A percentile compares a stretch with the other conserved stretches of the same genome.
Evolutionary conservation across 2,329 filamentous ascomycete species (phyloP).

Genomic region (Verticillium klebahnii): DNA sequence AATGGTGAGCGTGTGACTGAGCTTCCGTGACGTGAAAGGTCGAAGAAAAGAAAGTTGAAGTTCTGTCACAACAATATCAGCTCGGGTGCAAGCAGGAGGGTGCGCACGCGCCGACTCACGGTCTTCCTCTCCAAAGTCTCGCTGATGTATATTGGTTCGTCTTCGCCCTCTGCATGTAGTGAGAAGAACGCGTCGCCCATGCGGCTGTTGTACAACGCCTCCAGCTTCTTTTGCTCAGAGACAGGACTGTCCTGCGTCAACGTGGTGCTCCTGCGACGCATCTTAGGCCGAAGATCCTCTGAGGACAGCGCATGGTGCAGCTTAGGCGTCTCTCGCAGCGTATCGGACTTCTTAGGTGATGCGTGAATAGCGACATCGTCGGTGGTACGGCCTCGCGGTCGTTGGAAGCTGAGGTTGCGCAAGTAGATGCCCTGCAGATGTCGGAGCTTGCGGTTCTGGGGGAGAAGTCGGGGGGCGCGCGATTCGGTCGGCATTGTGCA

Average conservation of each 20-base stretch:
- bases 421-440: constrained; percentile 84
- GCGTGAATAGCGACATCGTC: constrained; percentile 72
- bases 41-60: constrained; percentile 83
- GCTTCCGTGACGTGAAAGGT: constrained; percentile 61
- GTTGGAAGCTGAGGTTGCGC: constrained; percentile 73
- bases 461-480: constrained; percentile 46
- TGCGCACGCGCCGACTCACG: constrained; percentile 27
- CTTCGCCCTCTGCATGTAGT: constrained; percentile 61
- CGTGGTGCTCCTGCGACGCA: constrained; percentile 44
- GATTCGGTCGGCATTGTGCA: constrained; percentile 11
- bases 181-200: constrained; percentile 90
- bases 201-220: constrained; percentile 63
- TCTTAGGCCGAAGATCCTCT: constrained; percentile 38
- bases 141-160: constrained; percentile 83
- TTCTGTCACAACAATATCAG: constrained; percentile 47
- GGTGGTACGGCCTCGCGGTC: constrained; percentile 55
- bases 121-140: constrained; percentile 76
- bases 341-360: constrained; percentile 60
- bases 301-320: constrained; percentile 54
- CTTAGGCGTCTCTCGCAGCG: constrained; percentile 40
- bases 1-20: constrained; percentile 60
- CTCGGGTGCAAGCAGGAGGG: neutral
- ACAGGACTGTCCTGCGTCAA: constrained; percentile 40
- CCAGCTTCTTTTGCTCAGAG: constrained; percentile 68
- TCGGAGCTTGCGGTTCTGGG: constrained; percentile 81